Conservation (phyloP, 805 yeast species). For the Sungouiozyma ichnusensis region DNA sequence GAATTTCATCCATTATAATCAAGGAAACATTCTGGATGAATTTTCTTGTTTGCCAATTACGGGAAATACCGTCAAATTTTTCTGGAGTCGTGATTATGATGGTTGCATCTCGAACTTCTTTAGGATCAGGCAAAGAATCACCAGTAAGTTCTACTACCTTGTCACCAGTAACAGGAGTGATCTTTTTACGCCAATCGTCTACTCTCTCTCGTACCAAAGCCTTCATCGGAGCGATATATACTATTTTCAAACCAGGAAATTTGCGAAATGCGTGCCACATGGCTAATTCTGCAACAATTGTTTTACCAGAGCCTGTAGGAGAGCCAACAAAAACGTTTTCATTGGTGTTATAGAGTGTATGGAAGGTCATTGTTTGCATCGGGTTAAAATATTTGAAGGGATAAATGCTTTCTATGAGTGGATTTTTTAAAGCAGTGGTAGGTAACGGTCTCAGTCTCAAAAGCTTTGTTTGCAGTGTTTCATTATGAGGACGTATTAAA, state of each 20-base stretch:
- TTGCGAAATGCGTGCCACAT: slow-evolving; percentile 92
- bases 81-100: slow-evolving; percentile 91
- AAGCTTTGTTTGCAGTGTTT: slow-evolving; percentile 73
- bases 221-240: slow-evolving; percentile 88
- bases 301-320: slow-evolving; percentile 98
- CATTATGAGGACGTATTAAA: slow-evolving; percentile 78
- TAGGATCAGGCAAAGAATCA: slow-evolving; percentile 81
- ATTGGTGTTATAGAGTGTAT: slow-evolving; percentile 69
- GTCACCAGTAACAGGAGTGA: slow-evolving; percentile 87
- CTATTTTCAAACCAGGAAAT: slow-evolving; percentile 73
- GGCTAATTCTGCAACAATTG: slow-evolving; percentile 93
- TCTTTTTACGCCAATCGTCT: slow-evolving; percentile 70
- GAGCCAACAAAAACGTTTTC: slow-evolving; percentile 87
- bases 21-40: slow-evolving; percentile 74
- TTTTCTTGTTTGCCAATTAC: slow-evolving; percentile 81
- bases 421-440: slow-evolving; percentile 62
- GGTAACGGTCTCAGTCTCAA: slow-evolving; percentile 81
- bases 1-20: slow-evolving; percentile 92
- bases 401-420: slow-evolving; percentile 59
- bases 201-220: slow-evolving; percentile 96
- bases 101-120: slow-evolving; percentile 75
- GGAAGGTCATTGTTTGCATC: slow-evolving; percentile 96
- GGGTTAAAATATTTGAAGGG: slow-evolving; percentile 86
- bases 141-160: slow-evolving; percentile 85
- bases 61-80: slow-evolving; percentile 94